Percentiles rank a stretch among this genome's conserved stretches.
Evolutionary conservation across 2,329 filamentous ascomycete species (phyloP).

Genomic region (Dothiorella sarmentorum): DNA sequence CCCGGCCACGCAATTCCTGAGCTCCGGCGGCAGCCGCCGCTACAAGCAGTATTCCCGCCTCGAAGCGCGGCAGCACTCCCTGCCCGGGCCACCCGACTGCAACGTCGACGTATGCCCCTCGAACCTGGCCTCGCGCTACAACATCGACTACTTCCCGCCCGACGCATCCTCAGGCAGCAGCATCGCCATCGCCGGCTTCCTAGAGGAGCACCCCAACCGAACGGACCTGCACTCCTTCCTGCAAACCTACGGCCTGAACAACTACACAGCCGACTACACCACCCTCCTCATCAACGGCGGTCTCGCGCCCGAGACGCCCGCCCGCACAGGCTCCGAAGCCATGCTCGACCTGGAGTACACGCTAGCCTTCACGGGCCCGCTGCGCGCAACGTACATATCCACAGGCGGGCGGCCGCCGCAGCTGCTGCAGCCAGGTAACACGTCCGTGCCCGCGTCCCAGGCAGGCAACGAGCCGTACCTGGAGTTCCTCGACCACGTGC

Average conservation of each 20-base stretch:
- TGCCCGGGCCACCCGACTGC: not conserved
- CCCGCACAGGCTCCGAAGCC: slow-evolving; percentile 47
- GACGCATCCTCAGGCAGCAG: slow-evolving; percentile 45
- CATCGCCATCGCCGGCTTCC: slow-evolving; percentile 51
- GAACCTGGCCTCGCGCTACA: slow-evolving; percentile 23
- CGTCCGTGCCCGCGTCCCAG: slow-evolving; percentile 23
- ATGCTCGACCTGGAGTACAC: slow-evolving; percentile 64
- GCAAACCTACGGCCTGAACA: slow-evolving; percentile 36
- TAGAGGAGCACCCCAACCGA: slow-evolving; percentile 50
- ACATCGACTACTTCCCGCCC: slow-evolving; percentile 30
- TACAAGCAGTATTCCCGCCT: not conserved
- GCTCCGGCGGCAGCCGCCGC: slow-evolving; percentile 32
- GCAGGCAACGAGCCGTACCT: slow-evolving; percentile 48
- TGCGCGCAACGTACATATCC: slow-evolving; percentile 56
- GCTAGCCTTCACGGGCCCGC: slow-evolving; percentile 52
- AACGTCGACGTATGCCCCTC: slow-evolving; percentile 17
- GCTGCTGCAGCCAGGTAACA: slow-evolving; percentile 37
- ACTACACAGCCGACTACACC: slow-evolving; percentile 47
- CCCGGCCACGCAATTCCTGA: slow-evolving; percentile 51
- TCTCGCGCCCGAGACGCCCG: slow-evolving; percentile 26
- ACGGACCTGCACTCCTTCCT: slow-evolving; percentile 39
- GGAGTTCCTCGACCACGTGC: slow-evolving; percentile 58
- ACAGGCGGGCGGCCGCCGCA: slow-evolving; percentile 58
- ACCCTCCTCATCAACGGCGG: slow-evolving; percentile 31
- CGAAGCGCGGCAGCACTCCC: not conserved